Percentiles rank a stretch among this genome's conserved stretches.
Conservation (phyloP, 2,329 filamentous ascomycete genomes). For the Epichloe brachyelytri region DNA sequence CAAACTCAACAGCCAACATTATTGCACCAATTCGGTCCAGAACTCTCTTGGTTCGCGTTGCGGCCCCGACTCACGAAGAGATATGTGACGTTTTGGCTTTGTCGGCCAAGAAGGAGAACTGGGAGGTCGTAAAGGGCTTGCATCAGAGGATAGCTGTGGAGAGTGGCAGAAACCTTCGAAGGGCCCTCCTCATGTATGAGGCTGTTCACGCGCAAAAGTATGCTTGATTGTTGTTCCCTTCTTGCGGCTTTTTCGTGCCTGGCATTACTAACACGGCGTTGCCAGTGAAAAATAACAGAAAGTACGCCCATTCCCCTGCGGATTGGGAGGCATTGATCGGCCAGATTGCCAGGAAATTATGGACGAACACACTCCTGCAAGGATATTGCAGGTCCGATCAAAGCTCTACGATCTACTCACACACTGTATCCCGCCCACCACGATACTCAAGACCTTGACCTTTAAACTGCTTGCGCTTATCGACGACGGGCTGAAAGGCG, state of each 20-base stretch:
- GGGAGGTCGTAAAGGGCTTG: slow-evolving; percentile 61
- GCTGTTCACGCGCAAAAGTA: slow-evolving; percentile 96
- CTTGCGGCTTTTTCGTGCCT: not conserved
- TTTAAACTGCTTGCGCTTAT: slow-evolving; percentile 83
- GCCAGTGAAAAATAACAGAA: slow-evolving; percentile 74
- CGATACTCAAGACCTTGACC: slow-evolving; percentile 84
- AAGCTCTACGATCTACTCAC: slow-evolving; percentile 96
- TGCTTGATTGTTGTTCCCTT: slow-evolving; percentile 16
- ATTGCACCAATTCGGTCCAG: slow-evolving; percentile 95
- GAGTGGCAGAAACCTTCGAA: slow-evolving; percentile 79
- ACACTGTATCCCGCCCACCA: slow-evolving; percentile 92
- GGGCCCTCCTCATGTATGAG: slow-evolving; percentile 92
- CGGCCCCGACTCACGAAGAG: slow-evolving; percentile 74
- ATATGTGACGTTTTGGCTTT: slow-evolving; percentile 66
- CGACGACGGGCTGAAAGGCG: slow-evolving; percentile 78
- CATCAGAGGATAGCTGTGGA: slow-evolving; percentile 80
- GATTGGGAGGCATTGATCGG: slow-evolving; percentile 92
- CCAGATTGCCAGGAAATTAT: slow-evolving; percentile 90
- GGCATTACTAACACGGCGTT: slow-evolving; percentile 16
- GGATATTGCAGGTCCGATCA: slow-evolving; percentile 75
- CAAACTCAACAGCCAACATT: slow-evolving; percentile 95
- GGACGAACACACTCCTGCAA: slow-evolving; percentile 78
- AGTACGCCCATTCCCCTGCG: slow-evolving; percentile 83
- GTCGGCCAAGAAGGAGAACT: slow-evolving; percentile 67
- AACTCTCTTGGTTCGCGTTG: slow-evolving; percentile 81